Evolutionary conservation across 768 basidiomycete species (phyloP), one percentile per base, ranked within the genome.

Genomic region (Podaxis sp.): DNA sequence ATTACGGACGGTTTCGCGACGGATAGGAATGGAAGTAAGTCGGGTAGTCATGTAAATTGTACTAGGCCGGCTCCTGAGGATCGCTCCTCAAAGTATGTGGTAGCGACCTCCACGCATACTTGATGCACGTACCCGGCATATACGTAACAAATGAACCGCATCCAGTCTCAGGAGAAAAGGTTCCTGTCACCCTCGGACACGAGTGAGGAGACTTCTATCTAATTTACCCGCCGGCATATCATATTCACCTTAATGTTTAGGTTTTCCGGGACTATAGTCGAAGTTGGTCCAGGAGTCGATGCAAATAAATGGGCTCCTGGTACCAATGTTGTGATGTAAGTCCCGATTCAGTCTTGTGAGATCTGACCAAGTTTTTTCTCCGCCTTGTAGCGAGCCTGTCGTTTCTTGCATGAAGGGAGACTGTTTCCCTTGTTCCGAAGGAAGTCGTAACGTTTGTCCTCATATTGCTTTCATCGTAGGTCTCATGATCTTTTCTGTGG

Each of bases 61-160:
- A 43, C 17, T n/a, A 19, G 1, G 1, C 41, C 8, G 8, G 17
- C 41, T 43, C n/a, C 50, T 63, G 4, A 59, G 49, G 54, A 37
- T 46, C 52, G 24, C 22, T 33, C 19, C 22, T 33, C 7, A 36
- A 53, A 74, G 80, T 82, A 58, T 83, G 80, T 59, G 80, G 81
- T 8, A 77, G 76, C 47, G 82, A 84, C 64, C 68, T 84, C 9
- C 80, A 84, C 63, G 77, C 79, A 15, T 82, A 76, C 57, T 64
- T 75, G 19, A 66, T 66, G 1, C 61, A 63, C 29, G 60, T 74
- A 37, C 63, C 72, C 54, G 69, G 27, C 6, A 1, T 66, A 57
- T 73, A 71, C 52, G 73, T 73, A 15, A 55, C 59, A 8, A 71
- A 74, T 6, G 64, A 67, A 17, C 73, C 79, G 4, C 73, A 81